Percentiles rank a stretch among this genome's conserved stretches.
These are phyloP conservation scores for Brassica juncea DNA, from an alignment of 345 rosid genomes.

Conservation along the genomic window DNA sequence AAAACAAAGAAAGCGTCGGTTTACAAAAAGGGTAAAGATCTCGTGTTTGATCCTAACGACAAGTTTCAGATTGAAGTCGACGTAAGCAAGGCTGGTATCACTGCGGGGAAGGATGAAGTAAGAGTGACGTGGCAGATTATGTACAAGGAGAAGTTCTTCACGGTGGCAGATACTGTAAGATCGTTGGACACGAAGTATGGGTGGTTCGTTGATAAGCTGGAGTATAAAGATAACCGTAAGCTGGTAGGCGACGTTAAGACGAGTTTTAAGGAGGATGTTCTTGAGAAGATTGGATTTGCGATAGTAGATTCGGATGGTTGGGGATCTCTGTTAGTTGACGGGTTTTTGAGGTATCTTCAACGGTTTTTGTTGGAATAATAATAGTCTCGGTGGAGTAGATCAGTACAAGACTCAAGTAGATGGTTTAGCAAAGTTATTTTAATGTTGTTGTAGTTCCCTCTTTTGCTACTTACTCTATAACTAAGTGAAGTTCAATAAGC, in stretches of 20 bases:
- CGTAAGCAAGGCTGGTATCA: background rate
- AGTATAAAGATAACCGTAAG: background rate
- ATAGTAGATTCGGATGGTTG: background rate
- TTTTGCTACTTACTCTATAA: background rate
- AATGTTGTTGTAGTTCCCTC: background rate
- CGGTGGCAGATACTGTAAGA: background rate
- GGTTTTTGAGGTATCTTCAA: conserved; percentile 19
- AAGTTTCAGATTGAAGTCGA: conserved; percentile 28
- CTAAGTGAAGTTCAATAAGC: background rate
- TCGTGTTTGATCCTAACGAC: background rate
- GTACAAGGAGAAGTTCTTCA: background rate
- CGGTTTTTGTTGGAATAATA: conserved; percentile 7
- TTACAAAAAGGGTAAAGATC: conserved; percentile 12
- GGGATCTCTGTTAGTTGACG: conserved; percentile 1
- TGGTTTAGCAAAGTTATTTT: conserved; percentile 10
- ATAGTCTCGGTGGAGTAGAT: background rate
- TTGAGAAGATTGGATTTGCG: conserved; percentile 16
- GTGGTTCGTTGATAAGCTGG: conserved; percentile 16
- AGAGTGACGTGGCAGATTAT: conserved; percentile 17
- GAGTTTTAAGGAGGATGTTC: conserved; percentile 8
- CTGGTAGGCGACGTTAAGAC: conserved; percentile 7
- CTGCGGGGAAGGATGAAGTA: background rate
- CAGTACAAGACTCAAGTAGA: background rate
- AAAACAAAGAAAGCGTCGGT: background rate
- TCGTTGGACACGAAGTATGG: conserved; percentile 5